Evolutionary conservation across 1,139 yeast genomes (phyloP).

Genomic region (Kodamaea derodonti): DNA sequence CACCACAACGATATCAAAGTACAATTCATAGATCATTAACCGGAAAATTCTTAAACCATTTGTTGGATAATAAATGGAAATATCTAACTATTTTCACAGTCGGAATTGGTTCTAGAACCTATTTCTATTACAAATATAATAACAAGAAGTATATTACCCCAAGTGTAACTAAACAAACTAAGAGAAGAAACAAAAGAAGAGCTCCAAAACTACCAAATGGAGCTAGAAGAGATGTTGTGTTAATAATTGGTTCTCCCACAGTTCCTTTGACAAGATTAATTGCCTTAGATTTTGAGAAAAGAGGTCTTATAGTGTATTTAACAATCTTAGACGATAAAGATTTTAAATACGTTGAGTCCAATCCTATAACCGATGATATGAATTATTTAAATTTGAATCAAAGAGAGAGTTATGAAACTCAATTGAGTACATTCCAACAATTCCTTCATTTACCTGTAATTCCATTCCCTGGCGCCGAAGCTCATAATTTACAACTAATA

Average conservation of each 20-base stretch:
- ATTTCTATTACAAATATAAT: conserved; percentile 10
- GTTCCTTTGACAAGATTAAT: conserved; percentile 70
- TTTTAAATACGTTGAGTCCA: conserved; percentile 52
- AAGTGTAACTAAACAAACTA: background rate
- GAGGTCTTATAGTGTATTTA: conserved; percentile 79
- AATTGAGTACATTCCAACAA: conserved; percentile 41
- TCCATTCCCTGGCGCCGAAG: conserved; percentile 50
- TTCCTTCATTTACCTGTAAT: conserved; percentile 36
- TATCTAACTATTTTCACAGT: conserved; percentile 21
- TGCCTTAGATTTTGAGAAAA: conserved; percentile 67
- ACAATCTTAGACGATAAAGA: conserved; percentile 68
- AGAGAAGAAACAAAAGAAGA: conserved; percentile 36
- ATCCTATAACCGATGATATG: conserved; percentile 53
- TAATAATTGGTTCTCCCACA: conserved; percentile 72
- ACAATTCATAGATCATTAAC: background rate
- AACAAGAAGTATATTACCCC: conserved; percentile 1
- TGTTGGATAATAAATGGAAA: conserved; percentile 12
- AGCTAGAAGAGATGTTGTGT: conserved; percentile 68
- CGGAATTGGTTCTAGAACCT: conserved; percentile 27
- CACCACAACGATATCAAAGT: background rate
- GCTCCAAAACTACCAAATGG: conserved; percentile 67
- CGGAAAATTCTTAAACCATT: conserved; percentile 7
- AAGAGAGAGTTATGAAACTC: conserved; percentile 28
- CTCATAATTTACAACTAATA: conserved; percentile 50
- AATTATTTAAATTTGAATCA: conserved; percentile 38